Percentiles rank a stretch among this genome's conserved stretches.
phyloP scores from a whole-genome alignment of 345 rosid species.

The Ceriops decandra region DNA sequence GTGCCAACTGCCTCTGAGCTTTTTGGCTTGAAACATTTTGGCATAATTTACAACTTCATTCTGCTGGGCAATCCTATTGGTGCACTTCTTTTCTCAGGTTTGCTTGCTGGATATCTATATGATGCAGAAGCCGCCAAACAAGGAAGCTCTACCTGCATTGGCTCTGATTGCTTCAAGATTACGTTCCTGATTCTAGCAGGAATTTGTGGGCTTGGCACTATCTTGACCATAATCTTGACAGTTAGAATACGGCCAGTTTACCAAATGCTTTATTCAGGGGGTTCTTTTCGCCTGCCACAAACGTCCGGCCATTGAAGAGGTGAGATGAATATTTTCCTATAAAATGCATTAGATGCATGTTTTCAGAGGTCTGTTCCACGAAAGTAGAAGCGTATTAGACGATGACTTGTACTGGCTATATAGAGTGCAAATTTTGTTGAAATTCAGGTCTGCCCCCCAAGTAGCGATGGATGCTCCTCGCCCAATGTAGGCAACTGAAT shows the following conservation, averaged over 20 bases:
- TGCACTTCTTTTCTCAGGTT: slow-evolving; percentile 80
- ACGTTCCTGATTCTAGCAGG: slow-evolving; percentile 80
- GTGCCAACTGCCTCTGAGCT: slow-evolving; percentile 89
- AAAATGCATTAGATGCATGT: neutral
- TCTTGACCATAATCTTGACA: slow-evolving; percentile 60
- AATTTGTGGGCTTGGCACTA: slow-evolving; percentile 60
- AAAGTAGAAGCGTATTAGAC: neutral
- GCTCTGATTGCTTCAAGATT: slow-evolving; percentile 72
- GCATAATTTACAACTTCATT: slow-evolving; percentile 76
- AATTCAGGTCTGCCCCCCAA: neutral
- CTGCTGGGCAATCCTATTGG: slow-evolving; percentile 83
- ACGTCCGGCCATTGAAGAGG: slow-evolving; percentile 35
- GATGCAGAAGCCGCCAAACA: slow-evolving; percentile 85
- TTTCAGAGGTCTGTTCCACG: neutral
- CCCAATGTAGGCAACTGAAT: neutral
- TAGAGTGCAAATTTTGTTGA: slow-evolving; percentile 2
- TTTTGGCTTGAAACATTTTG: slow-evolving; percentile 82
- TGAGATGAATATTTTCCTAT: neutral
- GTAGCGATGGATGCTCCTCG: neutral
- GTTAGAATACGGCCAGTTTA: slow-evolving; percentile 83
- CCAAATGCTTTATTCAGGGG: slow-evolving; percentile 76
- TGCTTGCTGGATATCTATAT: slow-evolving; percentile 73
- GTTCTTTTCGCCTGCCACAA: slow-evolving; percentile 63
- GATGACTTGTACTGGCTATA: neutral
- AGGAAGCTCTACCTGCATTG: slow-evolving; percentile 68